phyloP scores from a whole-genome alignment of 83 land plant species.

The Picea abies region DNA sequence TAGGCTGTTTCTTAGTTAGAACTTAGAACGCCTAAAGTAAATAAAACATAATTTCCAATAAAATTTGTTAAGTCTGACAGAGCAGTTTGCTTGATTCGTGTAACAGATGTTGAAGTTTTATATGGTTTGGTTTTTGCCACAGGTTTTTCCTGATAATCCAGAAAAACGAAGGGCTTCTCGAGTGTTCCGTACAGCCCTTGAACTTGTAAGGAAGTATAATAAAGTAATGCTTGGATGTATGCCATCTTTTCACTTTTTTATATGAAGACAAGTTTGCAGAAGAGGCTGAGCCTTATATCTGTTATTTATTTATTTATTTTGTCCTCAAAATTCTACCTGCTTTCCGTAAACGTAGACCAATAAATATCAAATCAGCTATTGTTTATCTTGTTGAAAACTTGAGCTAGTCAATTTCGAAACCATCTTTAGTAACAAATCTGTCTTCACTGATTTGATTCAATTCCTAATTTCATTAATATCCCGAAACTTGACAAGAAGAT shows the following conservation, averaged over 20 bases:
- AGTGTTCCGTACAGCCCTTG: slow-evolving; percentile 79
- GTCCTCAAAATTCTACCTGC: neutral
- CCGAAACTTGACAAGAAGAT: neutral
- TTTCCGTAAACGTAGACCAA: neutral
- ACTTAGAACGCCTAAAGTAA: too few relatives aligned
- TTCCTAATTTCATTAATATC: neutral
- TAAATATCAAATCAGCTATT: neutral
- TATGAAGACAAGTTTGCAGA: neutral
- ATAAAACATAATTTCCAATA: neutral
- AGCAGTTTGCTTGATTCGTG: neutral
- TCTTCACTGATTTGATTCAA: neutral
- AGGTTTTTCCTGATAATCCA: slow-evolving; percentile 97
- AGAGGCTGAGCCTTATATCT: neutral
- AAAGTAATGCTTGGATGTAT: neutral
- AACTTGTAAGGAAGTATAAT: slow-evolving; percentile 52
- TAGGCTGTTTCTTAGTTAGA: neutral
- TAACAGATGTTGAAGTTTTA: neutral
- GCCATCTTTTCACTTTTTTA: neutral
- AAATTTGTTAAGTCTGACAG: neutral
- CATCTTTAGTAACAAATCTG: neutral
- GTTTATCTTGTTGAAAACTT: neutral
- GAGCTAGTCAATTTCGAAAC: neutral
- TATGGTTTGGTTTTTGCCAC: neutral
- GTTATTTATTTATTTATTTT: neutral
- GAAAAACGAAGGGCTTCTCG: slow-evolving; percentile 89